Conservation (phyloP, 2,329 filamentous ascomycete genomes). For the Aspergillus chevalieri region DNA sequence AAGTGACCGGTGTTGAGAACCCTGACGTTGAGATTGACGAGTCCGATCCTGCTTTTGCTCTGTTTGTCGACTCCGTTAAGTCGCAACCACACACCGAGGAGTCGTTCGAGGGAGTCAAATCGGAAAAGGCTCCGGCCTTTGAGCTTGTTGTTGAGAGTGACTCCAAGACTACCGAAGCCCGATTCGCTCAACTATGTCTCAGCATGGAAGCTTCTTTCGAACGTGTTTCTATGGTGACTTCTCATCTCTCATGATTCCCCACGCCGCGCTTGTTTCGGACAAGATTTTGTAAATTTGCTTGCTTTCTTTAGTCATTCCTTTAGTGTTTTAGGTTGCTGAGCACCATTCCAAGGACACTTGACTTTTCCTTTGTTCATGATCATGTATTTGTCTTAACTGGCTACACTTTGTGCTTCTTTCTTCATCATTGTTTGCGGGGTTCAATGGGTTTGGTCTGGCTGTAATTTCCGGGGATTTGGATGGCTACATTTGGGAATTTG, state of each 20-base stretch:
- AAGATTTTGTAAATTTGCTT: slow-evolving; percentile 16
- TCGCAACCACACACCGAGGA: slow-evolving; percentile 22
- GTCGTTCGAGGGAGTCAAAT: slow-evolving; percentile 48
- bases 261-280: slow-evolving; percentile 14
- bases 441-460: neutral
- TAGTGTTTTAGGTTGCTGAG: slow-evolving; percentile 7
- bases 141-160: slow-evolving; percentile 55
- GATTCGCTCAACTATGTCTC: slow-evolving; percentile 32
- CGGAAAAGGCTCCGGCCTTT: slow-evolving; percentile 60
- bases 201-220: slow-evolving; percentile 40
- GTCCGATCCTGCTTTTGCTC: slow-evolving; percentile 40
- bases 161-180: slow-evolving; percentile 19
- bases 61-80: slow-evolving; percentile 46
- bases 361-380: slow-evolving; percentile 20
- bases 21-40: slow-evolving; percentile 51
- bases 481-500: neutral
- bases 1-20: slow-evolving; percentile 17
- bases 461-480: neutral
- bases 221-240: slow-evolving; percentile 35
- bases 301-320: slow-evolving; percentile 1
- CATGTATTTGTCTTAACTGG: slow-evolving; percentile 11
- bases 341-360: slow-evolving; percentile 10
- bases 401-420: slow-evolving; percentile 4
- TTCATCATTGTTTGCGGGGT: slow-evolving; percentile 1
- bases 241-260: slow-evolving; percentile 35